Evolutionary conservation across 1,284 basidiomycete genomes (phyloP), one percentile per base, ranked within the genome.

Genomic region (Ceratobasidium sp.): DNA sequence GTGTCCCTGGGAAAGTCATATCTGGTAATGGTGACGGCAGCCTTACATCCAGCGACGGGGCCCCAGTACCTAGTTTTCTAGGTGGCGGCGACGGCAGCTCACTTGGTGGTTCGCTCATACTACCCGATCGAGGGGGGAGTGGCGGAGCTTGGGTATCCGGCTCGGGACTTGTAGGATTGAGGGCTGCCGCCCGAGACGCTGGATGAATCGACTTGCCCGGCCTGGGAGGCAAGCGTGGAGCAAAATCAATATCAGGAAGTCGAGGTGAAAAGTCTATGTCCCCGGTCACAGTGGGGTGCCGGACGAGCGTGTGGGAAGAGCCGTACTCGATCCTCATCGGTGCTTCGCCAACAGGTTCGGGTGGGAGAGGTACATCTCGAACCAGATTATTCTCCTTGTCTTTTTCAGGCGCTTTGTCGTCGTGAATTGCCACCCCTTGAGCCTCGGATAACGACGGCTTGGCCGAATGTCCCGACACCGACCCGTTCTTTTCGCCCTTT

Each of bases 141-240:
- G 43, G 29, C 24, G 68, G 68, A 5, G 68, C 34, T 29, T 19
- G n/a, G 9, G 41, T 34, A 11, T 48, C 49, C 37, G 14, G 1
- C 24, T 69, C 64, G 34, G 31, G 16, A 48, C 43, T 31, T 27
- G 41, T 27, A 37, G 68, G 68, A 29, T 71, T 71, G 41, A 71
- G 43, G 37, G 68, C 68, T 9, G 68, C 69, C 7, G 65, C 56
- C 13, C 77, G 63, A 34, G 69, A 62, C 16, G 91, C 92, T 14
- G 92, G 92, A 77, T 93, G 92, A 59, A 93, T 93, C 78, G 91
- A 92, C 69, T 85, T 86, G n/a, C 86, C 83, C 2, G 92, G 92
- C 41, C 89, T 85, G 2, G 86, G 79, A 16, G 92, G 91, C 16
- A 93, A 83, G 49, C 85, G 84, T 0, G 92, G 92, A 0, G 88